Base-by-base conservation (phyloP, 306 rosid species). In the Castanea mollissima region DNA sequence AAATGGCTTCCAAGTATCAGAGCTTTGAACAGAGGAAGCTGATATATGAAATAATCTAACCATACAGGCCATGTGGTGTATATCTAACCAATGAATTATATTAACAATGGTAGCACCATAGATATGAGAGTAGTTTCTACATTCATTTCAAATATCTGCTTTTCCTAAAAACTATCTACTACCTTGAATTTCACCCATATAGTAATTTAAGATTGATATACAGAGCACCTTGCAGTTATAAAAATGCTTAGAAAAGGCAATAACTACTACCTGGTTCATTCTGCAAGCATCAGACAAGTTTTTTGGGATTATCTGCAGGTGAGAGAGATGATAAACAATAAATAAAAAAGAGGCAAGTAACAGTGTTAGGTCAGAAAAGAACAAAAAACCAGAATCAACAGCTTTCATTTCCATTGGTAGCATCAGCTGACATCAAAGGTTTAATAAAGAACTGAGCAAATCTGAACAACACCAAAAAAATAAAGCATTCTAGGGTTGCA, bases 391-490 rank as follows among this genome's bases (percentile, higher is more conserved):
- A 86, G 98, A 92, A 90, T 95, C 97, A 84, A 92, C 97, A 73
- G 99, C 98, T 89, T 92, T 95, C 57, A 95, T 92, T 80, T 95
- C 98, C 89, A 98, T 91, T 91, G 78, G 99, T 95, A 79, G 99
- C 99, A 84, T 95, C 97, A 83, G 99, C 89, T 27, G 92, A 90
- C 96, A 95, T 95, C 85, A 95, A 77, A 16, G 99, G 98, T 64
- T 23, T 23, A 23, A 23, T 23, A 23, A 23, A 95, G 89, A 92
- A 95, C 88, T 92, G 98, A 59, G 98, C 86, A 85, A 92, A 95
- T 85, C 99, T 95, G 86, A 63, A 83, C 1, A 5, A 23, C 23
- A 23, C 23, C 23, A 23, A 23, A 23, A 23, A 23, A 23, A 23
- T 23, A 23, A 23, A 23, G 0, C 23, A 23, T 23, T 23, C 27